Evolutionary conservation across 345 rosid species (phyloP).

Genomic region (Angophora floribunda): DNA sequence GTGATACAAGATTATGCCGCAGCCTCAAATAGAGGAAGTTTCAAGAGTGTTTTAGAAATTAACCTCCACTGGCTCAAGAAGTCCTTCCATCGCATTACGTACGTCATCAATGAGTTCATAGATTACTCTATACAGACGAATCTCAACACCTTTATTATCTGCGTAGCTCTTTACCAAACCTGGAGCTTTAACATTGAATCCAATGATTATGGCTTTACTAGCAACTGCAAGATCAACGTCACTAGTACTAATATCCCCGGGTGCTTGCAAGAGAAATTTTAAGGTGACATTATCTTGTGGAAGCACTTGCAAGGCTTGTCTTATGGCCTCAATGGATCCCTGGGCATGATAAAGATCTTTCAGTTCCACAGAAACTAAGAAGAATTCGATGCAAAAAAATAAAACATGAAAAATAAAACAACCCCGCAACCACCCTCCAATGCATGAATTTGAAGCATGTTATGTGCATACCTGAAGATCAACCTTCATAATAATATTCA

Average conservation of each 20-base stretch:
- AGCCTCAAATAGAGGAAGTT: neutral
- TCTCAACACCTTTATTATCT: slow-evolving; percentile 87
- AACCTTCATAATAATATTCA: slow-evolving; percentile 86
- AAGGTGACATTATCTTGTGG: slow-evolving; percentile 87
- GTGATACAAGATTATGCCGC: neutral
- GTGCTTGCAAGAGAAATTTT: slow-evolving; percentile 86
- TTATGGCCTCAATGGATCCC: slow-evolving; percentile 97
- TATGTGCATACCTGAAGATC: slow-evolving; percentile 71
- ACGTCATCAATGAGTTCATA: slow-evolving; percentile 94
- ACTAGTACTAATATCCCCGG: slow-evolving; percentile 84
- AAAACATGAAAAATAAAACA: neutral
- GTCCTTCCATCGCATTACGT: slow-evolving; percentile 98
- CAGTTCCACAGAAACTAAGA: neutral
- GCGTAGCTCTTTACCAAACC: slow-evolving; percentile 80
- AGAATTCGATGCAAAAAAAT: neutral
- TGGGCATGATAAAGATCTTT: slow-evolving; percentile 15
- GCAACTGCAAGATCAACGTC: slow-evolving; percentile 94
- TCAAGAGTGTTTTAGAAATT: neutral
- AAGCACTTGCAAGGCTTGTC: slow-evolving; percentile 86
- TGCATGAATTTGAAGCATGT: neutral
- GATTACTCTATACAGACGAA: slow-evolving; percentile 80
- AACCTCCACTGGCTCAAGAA: slow-evolving; percentile 85
- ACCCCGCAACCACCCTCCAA: neutral
- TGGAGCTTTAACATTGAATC: slow-evolving; percentile 77
- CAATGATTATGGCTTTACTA: slow-evolving; percentile 76